Evolutionary conservation across 2,329 filamentous ascomycete genomes (phyloP).

Genomic region (Apiospora aurea): DNA sequence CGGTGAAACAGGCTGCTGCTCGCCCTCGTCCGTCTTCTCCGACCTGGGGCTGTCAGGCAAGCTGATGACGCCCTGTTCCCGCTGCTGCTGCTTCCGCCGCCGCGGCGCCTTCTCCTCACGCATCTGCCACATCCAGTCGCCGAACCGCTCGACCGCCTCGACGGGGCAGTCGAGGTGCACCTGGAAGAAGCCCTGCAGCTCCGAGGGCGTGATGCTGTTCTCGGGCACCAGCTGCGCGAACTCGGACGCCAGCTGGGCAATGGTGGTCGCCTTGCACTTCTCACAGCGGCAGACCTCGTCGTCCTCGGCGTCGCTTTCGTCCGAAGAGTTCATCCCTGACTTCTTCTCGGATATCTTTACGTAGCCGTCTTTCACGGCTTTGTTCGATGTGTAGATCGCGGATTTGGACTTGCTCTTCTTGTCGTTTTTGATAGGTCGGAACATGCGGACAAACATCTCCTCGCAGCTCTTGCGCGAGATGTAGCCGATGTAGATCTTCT

Average conservation of each 20-base stretch:
- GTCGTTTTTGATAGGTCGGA: neutral
- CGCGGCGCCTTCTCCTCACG: slow-evolving; percentile 1
- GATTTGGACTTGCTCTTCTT: neutral
- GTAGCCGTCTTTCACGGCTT: neutral
- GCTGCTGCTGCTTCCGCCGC: neutral
- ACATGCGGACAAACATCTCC: slow-evolving; percentile 24
- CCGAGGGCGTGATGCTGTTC: slow-evolving; percentile 44
- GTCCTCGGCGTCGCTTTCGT: no score
- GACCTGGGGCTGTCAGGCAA: neutral
- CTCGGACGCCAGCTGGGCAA: slow-evolving; percentile 36
- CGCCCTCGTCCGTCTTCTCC: neutral
- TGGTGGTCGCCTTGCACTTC: neutral
- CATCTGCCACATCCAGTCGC: slow-evolving; percentile 35
- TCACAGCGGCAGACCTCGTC: neutral
- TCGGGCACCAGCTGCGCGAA: slow-evolving; percentile 43
- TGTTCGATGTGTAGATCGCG: neutral
- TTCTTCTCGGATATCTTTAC: neutral
- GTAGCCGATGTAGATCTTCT: slow-evolving; percentile 24
- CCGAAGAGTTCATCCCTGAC: no score
- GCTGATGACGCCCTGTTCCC: neutral
- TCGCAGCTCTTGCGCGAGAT: slow-evolving; percentile 21
- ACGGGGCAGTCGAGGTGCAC: slow-evolving; percentile 41
- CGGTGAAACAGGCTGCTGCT: neutral
- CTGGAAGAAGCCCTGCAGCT: slow-evolving; percentile 46
- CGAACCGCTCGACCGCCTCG: slow-evolving; percentile 38